These are phyloP conservation scores for Neurospora sp. DNA, from an alignment of 495 filamentous ascomycete species.

Conservation along the genomic window DNA sequence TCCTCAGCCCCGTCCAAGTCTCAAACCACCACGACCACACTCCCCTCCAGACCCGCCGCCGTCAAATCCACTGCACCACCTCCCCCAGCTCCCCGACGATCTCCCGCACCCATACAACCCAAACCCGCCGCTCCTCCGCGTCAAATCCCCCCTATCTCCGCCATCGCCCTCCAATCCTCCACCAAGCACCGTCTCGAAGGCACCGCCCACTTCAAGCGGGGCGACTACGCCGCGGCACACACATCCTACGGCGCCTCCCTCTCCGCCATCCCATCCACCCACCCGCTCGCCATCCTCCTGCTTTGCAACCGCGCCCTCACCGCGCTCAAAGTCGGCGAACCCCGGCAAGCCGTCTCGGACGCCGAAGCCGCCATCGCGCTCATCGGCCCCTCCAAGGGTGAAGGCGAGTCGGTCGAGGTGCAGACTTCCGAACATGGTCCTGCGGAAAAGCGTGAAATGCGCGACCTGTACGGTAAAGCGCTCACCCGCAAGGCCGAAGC, in stretches of 20 bases:
- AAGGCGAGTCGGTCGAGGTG: slow-evolving; percentile 67
- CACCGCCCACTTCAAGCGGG: slow-evolving; percentile 81
- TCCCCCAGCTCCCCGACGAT: slow-evolving; percentile 33
- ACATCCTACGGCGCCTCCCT: slow-evolving; percentile 71
- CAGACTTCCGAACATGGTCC: slow-evolving; percentile 32
- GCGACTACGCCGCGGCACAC: slow-evolving; percentile 82
- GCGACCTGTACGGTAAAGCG: slow-evolving; percentile 83
- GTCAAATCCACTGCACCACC: slow-evolving; percentile 21
- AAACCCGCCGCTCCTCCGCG: slow-evolving; percentile 39
- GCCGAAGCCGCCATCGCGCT: slow-evolving; percentile 69
- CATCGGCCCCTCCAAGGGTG: slow-evolving; percentile 71
- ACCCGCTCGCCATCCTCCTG: slow-evolving; percentile 76
- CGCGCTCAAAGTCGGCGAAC: slow-evolving; percentile 78
- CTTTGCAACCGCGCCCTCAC: slow-evolving; percentile 89
- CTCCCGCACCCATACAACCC: slow-evolving; percentile 16
- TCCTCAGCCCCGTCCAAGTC: slow-evolving; percentile 19
- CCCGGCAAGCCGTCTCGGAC: slow-evolving; percentile 73
- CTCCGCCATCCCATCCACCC: slow-evolving; percentile 59
- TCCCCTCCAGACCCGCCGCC: slow-evolving; percentile 14
- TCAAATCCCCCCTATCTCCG: slow-evolving; percentile 56
- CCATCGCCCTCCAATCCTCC: slow-evolving; percentile 59
- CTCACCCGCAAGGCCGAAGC: slow-evolving; percentile 91
- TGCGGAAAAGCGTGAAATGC: slow-evolving; percentile 74
- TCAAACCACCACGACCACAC: slow-evolving; percentile 4
- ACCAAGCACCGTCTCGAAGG: slow-evolving; percentile 67